Base-by-base conservation (phyloP, 495 filamentous ascomycete species). In the Hyaloscypha variabilis region DNA sequence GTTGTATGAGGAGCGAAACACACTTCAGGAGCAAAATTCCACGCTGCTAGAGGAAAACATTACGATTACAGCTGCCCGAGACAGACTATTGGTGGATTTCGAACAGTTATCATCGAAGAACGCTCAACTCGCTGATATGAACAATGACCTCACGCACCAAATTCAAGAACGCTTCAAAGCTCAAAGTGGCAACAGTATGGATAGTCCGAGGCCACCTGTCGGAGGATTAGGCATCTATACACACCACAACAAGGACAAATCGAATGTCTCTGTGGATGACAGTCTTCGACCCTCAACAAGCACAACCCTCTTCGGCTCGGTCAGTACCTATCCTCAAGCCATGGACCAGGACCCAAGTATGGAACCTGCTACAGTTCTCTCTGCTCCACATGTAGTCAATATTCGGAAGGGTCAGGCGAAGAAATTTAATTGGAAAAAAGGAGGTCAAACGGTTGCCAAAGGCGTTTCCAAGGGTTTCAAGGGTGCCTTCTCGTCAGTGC, bases 401-500 rank as follows among this genome's bases (percentile, higher is more conserved):
- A 94, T 97, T 69, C 88, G 91, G 62, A 97, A 96, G 80, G 91
- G 90, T 57, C 91, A 96, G 74, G 87, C 88, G 31, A 96, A 93
- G 79, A 97, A 96, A 74, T 97, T 97, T 79, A 96, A 95, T 77
- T 98, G 95, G 94, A 97, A 97, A 83, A 97, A 96, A 76, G 93
- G 93, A 29, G 91, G 92, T 26, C 92, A 96, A 76, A 90, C 90
- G 49, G 88, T 98, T 60, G 93, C 93, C 39, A 97, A 97, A 78
- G 94, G 93, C 67, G 91, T 97, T 58, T 87, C 89, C 50, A 98
- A 98, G 78, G 93, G 93, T 46, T 86, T 97, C 71, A 96, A 96
- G 72, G 90, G 90, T 39, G 91, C 92, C 1, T 89, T 85, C 78
- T 88, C 77, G 76, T 87, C 74, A 65, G 62, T 28, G 34, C 62